phyloP scores from a whole-genome alignment of 2,329 filamentous ascomycete species.

The Ophiosphaerella herpotricha region DNA sequence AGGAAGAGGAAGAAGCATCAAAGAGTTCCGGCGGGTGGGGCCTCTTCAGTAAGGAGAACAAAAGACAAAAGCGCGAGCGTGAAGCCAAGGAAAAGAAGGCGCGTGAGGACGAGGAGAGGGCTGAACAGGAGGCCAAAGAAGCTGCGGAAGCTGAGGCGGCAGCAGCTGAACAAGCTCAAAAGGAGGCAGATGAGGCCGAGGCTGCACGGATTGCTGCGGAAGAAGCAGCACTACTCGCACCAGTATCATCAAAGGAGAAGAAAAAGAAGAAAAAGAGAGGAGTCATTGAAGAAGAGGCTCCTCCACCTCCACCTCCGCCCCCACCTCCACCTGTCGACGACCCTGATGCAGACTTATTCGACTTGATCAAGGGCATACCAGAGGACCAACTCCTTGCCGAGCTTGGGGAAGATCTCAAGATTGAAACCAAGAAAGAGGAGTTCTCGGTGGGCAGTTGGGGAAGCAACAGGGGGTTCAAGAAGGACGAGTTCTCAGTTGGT shows the following conservation, averaged over 20 bases:
- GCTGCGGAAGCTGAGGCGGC: slow-evolving; percentile 34
- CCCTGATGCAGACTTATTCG: slow-evolving; percentile 40
- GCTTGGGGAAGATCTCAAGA: slow-evolving; percentile 33
- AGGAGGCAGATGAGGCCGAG: slow-evolving; percentile 33
- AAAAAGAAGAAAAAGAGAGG: slow-evolving; percentile 39
- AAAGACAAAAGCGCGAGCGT: slow-evolving; percentile 34
- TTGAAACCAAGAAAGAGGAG: slow-evolving; percentile 29
- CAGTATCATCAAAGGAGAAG: slow-evolving; percentile 31
- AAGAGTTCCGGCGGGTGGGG: slow-evolving; percentile 28
- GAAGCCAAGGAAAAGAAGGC: slow-evolving; percentile 31
- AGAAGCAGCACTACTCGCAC: slow-evolving; percentile 27
- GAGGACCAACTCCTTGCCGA: slow-evolving; percentile 41
- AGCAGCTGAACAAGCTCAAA: slow-evolving; percentile 41
- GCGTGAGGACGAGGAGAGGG: slow-evolving; percentile 34
- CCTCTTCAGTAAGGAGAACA: slow-evolving; percentile 34
- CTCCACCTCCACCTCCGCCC: slow-evolving; percentile 20
- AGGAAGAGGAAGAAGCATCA: slow-evolving; percentile 19
- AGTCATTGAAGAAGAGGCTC: slow-evolving; percentile 23
- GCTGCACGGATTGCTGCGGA: slow-evolving; percentile 44
- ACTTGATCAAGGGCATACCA: slow-evolving; percentile 41
- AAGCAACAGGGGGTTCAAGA: slow-evolving; percentile 42
- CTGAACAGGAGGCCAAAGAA: slow-evolving; percentile 24
- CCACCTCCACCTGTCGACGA: slow-evolving; percentile 14
- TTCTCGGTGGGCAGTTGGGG: slow-evolving; percentile 40
- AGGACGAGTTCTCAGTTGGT: background rate